A percentile compares a stretch with the other conserved stretches of the same genome.
Evolutionary conservation across 768 basidiomycete genomes (phyloP).

Genomic region (Trametes gibbosa): DNA sequence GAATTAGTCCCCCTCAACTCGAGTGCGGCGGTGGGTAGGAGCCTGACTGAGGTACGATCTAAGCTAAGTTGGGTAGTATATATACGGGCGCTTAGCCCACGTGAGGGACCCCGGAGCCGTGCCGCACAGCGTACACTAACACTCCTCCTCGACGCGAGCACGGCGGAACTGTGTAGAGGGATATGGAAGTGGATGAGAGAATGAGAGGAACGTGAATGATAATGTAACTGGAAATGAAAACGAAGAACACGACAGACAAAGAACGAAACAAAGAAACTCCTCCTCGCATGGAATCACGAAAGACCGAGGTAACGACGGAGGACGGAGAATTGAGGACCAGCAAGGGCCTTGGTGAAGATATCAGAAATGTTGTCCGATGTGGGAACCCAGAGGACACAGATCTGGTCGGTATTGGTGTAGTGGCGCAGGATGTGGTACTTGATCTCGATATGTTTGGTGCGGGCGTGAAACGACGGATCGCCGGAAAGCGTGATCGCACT

Average conservation of each 20-base stretch:
- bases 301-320: constrained; percentile 24
- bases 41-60: not conserved
- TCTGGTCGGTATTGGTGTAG: constrained; percentile 24
- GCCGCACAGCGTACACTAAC: no score
- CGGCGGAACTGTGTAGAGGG: no score
- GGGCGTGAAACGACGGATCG: constrained; percentile 35
- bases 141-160: no score
- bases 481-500: constrained; percentile 34
- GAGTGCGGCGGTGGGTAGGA: no score
- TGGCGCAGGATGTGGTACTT: constrained; percentile 38
- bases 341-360: constrained; percentile 40
- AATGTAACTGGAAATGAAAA: no score
- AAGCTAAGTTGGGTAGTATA: not conserved
- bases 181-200: no score
- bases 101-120: no score
- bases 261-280: constrained; percentile 4
- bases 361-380: constrained; percentile 39
- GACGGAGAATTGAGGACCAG: constrained; percentile 11
- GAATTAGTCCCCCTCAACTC: no score
- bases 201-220: no score
- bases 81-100: not conserved
- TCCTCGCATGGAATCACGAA: constrained; percentile 16
- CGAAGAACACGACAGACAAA: not conserved
- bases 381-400: constrained; percentile 31
- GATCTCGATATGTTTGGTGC: constrained; percentile 44